Conservation (phyloP, 768 basidiomycete species). For the Xerocomellus dryophilus region DNA sequence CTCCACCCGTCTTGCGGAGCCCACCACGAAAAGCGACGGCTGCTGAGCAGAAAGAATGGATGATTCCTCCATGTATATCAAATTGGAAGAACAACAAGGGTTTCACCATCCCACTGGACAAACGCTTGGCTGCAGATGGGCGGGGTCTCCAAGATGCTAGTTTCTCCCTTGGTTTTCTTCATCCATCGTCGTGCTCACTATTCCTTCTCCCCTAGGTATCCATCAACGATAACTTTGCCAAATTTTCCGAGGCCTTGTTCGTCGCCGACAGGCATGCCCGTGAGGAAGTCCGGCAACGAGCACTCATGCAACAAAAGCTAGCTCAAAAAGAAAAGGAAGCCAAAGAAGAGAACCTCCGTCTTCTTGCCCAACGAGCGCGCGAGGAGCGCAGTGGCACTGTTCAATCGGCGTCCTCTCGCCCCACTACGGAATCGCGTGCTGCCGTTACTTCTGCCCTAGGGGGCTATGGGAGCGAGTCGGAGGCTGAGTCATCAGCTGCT, state of each 20-base stretch:
- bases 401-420: slow-evolving; percentile 55
- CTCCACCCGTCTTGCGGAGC: slow-evolving; percentile 91
- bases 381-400: slow-evolving; percentile 85
- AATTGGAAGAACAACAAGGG: slow-evolving; percentile 99
- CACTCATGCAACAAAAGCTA: slow-evolving; percentile 98
- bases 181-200: neutral
- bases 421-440: slow-evolving; percentile 63
- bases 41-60: slow-evolving; percentile 99
- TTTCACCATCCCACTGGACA: slow-evolving; percentile 98
- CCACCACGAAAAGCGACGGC: slow-evolving; percentile 95
- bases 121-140: slow-evolving; percentile 97
- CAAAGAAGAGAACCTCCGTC: slow-evolving; percentile 93
- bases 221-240: slow-evolving; percentile 99
- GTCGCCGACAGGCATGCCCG: slow-evolving; percentile 96
- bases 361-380: slow-evolving; percentile 92
- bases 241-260: slow-evolving; percentile 94
- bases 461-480: slow-evolving; percentile 83
- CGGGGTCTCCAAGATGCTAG: slow-evolving; percentile 95
- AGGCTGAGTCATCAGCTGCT: slow-evolving; percentile 42
- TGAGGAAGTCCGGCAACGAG: slow-evolving; percentile 94
- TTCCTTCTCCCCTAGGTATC: slow-evolving; percentile 60
- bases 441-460: slow-evolving; percentile 76
- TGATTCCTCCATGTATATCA: slow-evolving; percentile 99
- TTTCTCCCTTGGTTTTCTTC: slow-evolving; percentile 11
- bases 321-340: slow-evolving; percentile 94